Evolutionary conservation across 768 basidiomycete species (phyloP), one percentile per base, ranked within the genome.

Genomic region (Leccinum boreale): DNA sequence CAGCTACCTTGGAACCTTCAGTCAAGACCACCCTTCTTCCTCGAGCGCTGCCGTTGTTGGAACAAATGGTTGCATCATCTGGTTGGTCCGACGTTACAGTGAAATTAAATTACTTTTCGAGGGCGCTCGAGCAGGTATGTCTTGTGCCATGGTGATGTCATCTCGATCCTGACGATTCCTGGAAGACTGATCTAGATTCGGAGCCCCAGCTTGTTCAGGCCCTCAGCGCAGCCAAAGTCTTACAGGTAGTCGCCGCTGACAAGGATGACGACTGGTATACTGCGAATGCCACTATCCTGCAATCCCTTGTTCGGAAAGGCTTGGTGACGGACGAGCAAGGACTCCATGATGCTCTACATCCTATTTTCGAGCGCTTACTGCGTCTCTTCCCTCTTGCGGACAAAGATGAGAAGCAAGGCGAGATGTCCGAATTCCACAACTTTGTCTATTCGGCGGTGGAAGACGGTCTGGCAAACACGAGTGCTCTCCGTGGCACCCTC

Each of bases 21-120:
- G 71, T 73, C 26, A 74, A 70, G 50, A 62, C 59, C 21, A 71
- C 75, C 15, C 75, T 90, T 17, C 74, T 87, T 45, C 84, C 87
- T 23, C 82, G 86, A 57, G 85, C 87, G 1, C 74, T 92, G 31
- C 68, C 77, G 0, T 71, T 91, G 26, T 78, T 99, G 52, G 86
- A 89, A 64, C 78, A 82, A 61, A 87, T 99, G 67, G 81, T 95
- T 19, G 85, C 89, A 2, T 85, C 90, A 1, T 81, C 81, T 50
- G 94, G 94, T 9, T 94, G 97, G 90, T 85, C 81, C 8, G 94
- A 96, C 57, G 92, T 98, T 5, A 90, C 89, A 7, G 87, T 98
- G 60, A 96, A 97, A 59, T 77, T 98, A 47, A 84, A 89, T 53
- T 98, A 89, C 74, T 98, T 99, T 75, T 83, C 87, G 50, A 81